Evolutionary conservation across 306 rosid genomes (phyloP), one percentile per base, ranked within the genome.

Genomic region (Glycyrrhiza uralensis): DNA sequence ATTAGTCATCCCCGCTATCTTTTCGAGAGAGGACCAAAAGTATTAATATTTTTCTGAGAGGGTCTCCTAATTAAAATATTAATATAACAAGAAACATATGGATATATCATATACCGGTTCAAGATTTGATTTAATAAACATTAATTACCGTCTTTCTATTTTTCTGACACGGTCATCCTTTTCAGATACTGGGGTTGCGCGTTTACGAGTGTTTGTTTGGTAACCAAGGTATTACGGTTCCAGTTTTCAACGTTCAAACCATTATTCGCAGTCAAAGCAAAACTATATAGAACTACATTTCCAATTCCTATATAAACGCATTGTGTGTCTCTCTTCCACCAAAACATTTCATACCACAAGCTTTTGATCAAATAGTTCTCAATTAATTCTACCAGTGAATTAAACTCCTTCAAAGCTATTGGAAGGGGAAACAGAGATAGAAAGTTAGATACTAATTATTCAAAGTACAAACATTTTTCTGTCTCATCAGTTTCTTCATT

Each of bases 221-320:
- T 42, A 51, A 15, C 41, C 55, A 65, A 44, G 17, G 14, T 5
- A 26, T 44, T 26, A 26, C 6, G 8, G 19, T 61, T 61, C 30
- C 29, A 36, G 11, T 11, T 61, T 61, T 65, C 71, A 44, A 44
- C 26, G 14, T 65, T 65, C 71, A 65, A 65, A 42, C 3, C 71
- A 32, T 15, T 7, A n/a, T n/a, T 38, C 56, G 15, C 1, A 44
- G 71, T 65, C 71, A 65, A 65, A 65, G 2, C 41, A 65, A 65
- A 26, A 28, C 41, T 8, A 44, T 65, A 65, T 13, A 44, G 18
- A 65, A 51, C 26, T 69, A n/a, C 39, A 14, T 17, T 18, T 18
- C 69, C 38, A 58, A 11, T 50, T 42, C 39, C 79, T 74, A 62
- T 74, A 74, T 62, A 74, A 72, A 47, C 19, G 0, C 5, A 3